Evolutionary conservation across 192 early-diverging fungal genomes (phyloP), one percentile per base, ranked within the genome.

Genomic region (Linnemannia elongata): DNA sequence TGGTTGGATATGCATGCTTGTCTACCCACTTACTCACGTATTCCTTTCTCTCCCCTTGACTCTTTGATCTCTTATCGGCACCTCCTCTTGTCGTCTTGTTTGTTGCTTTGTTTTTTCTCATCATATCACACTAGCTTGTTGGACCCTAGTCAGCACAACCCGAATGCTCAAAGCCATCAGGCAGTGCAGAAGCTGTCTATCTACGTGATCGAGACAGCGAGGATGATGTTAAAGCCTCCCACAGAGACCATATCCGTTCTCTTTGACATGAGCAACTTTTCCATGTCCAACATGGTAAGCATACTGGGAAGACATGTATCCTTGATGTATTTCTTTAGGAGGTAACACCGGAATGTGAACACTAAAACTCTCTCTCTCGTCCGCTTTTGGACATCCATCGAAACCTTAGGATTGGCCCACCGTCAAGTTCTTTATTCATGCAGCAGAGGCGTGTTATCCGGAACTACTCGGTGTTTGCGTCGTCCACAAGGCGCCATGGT

Each of bases 401-500:
- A 30, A 30, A 8, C 17, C 57, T 8, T 85, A 87, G 85, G 96
- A 97, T 80, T 95, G 93, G 87, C 91, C 93, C 6, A 94, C 94
- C 27, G 89, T 94, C 80, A 94, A 94, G 84, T 95, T 97, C 77
- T 91, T 97, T 24, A 80, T 96, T 49, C 89, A 89, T 75, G 94
- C 92, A 85, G 91, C 97, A 69, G 94, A 97, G 82, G 94, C 94
- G 70, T 96, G 95, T 83, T 98, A 97, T 79, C 97, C 97, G 7
- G 97, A 98, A 81, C 92, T 92, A 22, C 91, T 98, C 8, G 97
- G 97, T 49, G 83, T 91, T 9, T 92, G 93, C 60, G 90, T 97
- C 0, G 93, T 98, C 49, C 94, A 97, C 88, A 95, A 95, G 79
- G 96, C 96, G 2, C 96, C 96, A 45, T 97, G 97, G 96, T 88